Evolutionary conservation across 495 filamentous ascomycete species (phyloP).

Genomic region (Penicillium arizonense): DNA sequence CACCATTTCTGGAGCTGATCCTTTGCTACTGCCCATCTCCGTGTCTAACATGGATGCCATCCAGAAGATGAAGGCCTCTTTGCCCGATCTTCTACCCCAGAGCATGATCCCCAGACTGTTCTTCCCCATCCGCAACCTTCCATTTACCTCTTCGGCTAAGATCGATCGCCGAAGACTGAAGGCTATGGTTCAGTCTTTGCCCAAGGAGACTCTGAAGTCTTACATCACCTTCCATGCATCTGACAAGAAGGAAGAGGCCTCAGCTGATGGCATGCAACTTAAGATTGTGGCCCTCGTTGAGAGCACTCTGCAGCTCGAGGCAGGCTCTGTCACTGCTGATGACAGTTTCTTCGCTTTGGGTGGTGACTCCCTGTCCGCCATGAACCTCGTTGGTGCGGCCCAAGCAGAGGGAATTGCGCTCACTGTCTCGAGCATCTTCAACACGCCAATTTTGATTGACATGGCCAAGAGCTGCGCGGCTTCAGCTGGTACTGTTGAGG

Average conservation of each 20-base stretch:
- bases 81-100: conserved; percentile 37
- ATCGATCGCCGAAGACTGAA: conserved; percentile 59
- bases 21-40: conserved; percentile 35
- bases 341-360: conserved; percentile 55
- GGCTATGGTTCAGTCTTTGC: conserved; percentile 34
- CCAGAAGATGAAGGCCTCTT: conserved; percentile 31
- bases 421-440: conserved; percentile 51
- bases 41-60: conserved; percentile 28
- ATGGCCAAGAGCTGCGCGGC: conserved; percentile 40
- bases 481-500: neutral
- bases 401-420: conserved; percentile 42
- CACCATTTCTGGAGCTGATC: conserved; percentile 21
- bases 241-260: conserved; percentile 18
- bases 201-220: conserved; percentile 38
- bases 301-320: conserved; percentile 32
- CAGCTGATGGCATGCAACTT: conserved; percentile 28
- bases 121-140: conserved; percentile 56
- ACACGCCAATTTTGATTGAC: conserved; percentile 42
- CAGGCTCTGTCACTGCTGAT: conserved; percentile 38
- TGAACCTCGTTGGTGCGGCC: conserved; percentile 52
- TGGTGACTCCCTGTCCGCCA: conserved; percentile 56
- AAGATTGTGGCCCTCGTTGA: conserved; percentile 39
- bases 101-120: conserved; percentile 65
- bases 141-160: conserved; percentile 57
- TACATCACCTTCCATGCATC: conserved; percentile 37